Evolutionary conservation across 2,329 filamentous ascomycete genomes (phyloP), one percentile per base, ranked within the genome.

Genomic region (Aspergillus chevalieri): DNA sequence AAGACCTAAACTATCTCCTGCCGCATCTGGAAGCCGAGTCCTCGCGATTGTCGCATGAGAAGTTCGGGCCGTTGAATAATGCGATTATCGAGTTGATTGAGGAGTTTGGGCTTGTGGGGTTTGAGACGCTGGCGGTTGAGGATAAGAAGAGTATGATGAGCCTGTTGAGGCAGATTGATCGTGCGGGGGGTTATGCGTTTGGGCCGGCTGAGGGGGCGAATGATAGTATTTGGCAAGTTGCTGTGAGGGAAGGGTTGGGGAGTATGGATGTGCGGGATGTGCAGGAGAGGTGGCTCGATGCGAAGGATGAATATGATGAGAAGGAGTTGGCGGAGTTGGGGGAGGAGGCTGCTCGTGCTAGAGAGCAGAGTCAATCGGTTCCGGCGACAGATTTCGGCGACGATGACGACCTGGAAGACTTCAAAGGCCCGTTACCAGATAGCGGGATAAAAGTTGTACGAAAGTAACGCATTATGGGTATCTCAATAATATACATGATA

Each of bases 91-190:
- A 87, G 36, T 76, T 98, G 43, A 87, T 98, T 33, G 87, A 95
- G 63, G 88, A 86, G 62, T 97, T 96, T 66, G 86, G 87, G 0
- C 79, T 98, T 3, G 90, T 98, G 2, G 83, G 84, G 0, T 98
- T 95, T 64, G 91, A 97, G 66, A 94, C 94, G 0, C 74, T 98
- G 26, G 91, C 93, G 0, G 90, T 98, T 1, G 93, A 98, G 71
- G 93, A 98, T 65, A 96, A 95, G 69, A 88, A 86, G 71, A 94
- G 88, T 65, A 96, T 98, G 90, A 94, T 94, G 82, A 85, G 87
- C 59, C 76, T 98, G 3, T 74, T 98, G 46, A 83, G 87, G 43
- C 85, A 92, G 1, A 91, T 98, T 63, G 93, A 98, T 67, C 82
- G 93, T 39, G 92, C 93, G 0, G 86, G 89, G 8, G 93, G 93